A percentile compares a stretch with the other conserved stretches of the same genome.
These are phyloP conservation scores for Yamadazyma diospyri DNA, from an alignment of 1,139 yeast genomes.

Conservation along the genomic window DNA sequence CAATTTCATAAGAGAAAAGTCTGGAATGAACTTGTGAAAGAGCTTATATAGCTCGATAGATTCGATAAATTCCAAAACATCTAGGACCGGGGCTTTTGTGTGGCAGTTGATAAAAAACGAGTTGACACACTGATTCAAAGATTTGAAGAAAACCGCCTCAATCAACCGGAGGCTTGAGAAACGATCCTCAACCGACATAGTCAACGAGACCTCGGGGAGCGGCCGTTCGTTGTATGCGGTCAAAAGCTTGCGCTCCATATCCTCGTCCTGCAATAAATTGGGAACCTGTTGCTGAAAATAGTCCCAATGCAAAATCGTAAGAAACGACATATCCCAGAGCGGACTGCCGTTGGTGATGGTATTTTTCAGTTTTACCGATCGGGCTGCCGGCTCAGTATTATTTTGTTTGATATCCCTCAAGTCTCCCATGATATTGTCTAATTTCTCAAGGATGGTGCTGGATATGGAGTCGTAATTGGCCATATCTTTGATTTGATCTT, in stretches of 20 bases:
- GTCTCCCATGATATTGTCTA: slow-evolving; percentile 30
- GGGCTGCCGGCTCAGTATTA: too few relatives aligned
- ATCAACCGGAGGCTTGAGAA: slow-evolving; percentile 15
- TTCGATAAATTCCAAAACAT: slow-evolving; percentile 29
- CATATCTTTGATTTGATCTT: slow-evolving; percentile 25
- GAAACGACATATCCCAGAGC: slow-evolving; percentile 39
- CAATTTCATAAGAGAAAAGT: slow-evolving; percentile 21
- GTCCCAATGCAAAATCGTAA: slow-evolving; percentile 27
- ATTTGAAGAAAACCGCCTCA: slow-evolving; percentile 20
- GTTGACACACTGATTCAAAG: slow-evolving; percentile 21
- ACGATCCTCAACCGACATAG: slow-evolving; percentile 12
- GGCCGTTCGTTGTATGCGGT: slow-evolving; percentile 13
- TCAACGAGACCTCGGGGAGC: background rate
- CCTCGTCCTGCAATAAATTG: slow-evolving; percentile 14
- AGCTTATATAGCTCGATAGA: slow-evolving; percentile 27
- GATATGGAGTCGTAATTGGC: slow-evolving; percentile 26
- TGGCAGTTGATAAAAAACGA: slow-evolving; percentile 35
- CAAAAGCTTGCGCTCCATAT: slow-evolving; percentile 15
- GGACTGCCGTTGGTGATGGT: background rate
- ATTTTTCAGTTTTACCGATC: background rate
- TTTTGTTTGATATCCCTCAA: slow-evolving; percentile 18
- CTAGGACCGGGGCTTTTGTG: slow-evolving; percentile 34
- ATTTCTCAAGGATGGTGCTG: slow-evolving; percentile 19
- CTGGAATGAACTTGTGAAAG: slow-evolving; percentile 18
- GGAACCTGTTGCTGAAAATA: slow-evolving; percentile 20